phyloP scores from a whole-genome alignment of 2,329 filamentous ascomycete genomes.

The Phyllosticta capitalensis region DNA sequence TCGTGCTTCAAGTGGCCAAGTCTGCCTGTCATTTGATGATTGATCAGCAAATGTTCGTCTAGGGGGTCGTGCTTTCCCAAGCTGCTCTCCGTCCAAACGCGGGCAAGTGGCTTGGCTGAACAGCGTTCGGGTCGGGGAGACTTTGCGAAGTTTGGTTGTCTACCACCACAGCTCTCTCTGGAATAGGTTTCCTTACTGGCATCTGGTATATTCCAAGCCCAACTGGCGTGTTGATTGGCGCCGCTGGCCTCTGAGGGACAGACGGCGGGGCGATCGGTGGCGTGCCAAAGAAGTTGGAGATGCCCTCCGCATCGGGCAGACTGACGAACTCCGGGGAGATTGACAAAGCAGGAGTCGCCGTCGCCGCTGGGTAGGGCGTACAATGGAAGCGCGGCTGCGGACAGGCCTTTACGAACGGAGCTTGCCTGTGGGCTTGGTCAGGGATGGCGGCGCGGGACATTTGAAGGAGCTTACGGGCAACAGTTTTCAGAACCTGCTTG shows the following conservation, averaged over 20 bases:
- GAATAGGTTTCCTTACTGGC: neutral
- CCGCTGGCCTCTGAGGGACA: no score
- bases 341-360: neutral
- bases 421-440: neutral
- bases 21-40: no score
- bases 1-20: no score
- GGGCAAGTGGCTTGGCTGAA: neutral
- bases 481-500: neutral
- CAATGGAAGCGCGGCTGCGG: no score
- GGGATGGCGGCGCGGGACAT: neutral
- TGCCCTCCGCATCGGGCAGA: neutral
- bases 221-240: neutral
- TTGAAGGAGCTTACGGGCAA: neutral
- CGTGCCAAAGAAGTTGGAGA: neutral
- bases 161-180: neutral
- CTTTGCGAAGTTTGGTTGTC: neutral
- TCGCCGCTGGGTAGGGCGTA: neutral
- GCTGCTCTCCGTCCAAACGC: neutral
- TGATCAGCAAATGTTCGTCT: neutral
- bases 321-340: neutral
- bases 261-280: neutral
- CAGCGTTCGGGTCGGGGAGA: neutral
- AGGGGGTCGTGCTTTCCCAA: neutral
- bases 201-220: neutral
- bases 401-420: neutral